Evolutionary conservation across 805 yeast species (phyloP).

Genomic region (Cyberlindnera meyerae): DNA sequence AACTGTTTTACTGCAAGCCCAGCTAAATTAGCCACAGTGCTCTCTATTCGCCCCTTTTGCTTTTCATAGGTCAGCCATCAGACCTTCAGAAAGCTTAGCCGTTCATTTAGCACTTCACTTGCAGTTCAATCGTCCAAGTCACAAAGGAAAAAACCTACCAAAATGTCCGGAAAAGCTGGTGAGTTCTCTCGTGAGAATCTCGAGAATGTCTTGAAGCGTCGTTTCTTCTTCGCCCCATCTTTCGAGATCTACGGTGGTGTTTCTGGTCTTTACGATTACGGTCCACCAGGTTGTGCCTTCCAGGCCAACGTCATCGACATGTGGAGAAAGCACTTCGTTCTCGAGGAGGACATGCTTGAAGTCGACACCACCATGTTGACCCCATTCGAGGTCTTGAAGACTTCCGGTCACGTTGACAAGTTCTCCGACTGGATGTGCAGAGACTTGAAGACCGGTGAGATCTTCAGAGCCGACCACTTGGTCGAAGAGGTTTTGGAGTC

Average conservation of each 20-base stretch:
- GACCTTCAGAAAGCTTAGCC: too few species aligned
- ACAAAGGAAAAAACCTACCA: constrained; percentile 1
- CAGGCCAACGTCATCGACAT: constrained; percentile 92
- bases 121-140: not conserved
- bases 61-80: too few species aligned
- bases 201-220: constrained; percentile 87
- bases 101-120: not conserved
- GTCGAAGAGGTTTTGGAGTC: constrained; percentile 97
- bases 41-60: too few species aligned
- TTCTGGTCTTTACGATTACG: constrained; percentile 95
- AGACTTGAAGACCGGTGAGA: constrained; percentile 93
- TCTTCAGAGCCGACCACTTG: constrained; percentile 96
- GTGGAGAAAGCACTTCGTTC: constrained; percentile 96
- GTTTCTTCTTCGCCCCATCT: constrained; percentile 97
- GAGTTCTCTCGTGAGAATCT: constrained; percentile 78
- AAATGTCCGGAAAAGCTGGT: constrained; percentile 21
- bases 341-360: constrained; percentile 98
- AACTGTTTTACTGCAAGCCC: too few species aligned
- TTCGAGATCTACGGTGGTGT: constrained; percentile 98
- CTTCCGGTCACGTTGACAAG: constrained; percentile 99
- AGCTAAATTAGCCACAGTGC: too few species aligned
- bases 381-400: constrained; percentile 94
- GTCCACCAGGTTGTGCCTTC: constrained; percentile 99
- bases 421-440: constrained; percentile 99
- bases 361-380: constrained; percentile 98